These are phyloP conservation scores for Gossypium rotundifolium DNA, from an alignment of 345 rosid genomes.

Conservation along the genomic window DNA sequence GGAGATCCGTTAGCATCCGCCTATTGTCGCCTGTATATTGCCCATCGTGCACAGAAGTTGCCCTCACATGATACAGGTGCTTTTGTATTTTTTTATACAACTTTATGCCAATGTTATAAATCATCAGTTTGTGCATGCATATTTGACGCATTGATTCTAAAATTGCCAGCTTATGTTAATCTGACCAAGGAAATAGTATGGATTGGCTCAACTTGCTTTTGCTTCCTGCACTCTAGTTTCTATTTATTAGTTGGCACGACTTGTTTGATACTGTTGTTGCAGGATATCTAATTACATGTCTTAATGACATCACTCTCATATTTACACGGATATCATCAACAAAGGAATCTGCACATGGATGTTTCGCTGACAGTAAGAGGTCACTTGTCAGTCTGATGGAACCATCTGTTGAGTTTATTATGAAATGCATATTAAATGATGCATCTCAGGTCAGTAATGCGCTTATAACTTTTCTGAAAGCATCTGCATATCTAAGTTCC, in stretches of 20 bases:
- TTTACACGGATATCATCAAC: conserved; percentile 40
- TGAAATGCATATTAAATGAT: conserved; percentile 59
- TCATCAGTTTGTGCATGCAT: background rate
- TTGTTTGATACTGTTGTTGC: conserved; percentile 20
- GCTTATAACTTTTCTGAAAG: background rate
- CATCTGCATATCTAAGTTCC: background rate
- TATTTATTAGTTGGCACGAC: background rate
- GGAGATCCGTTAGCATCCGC: conserved; percentile 82
- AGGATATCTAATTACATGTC: conserved; percentile 58
- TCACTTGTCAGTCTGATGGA: conserved; percentile 65
- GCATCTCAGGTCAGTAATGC: conserved; percentile 57
- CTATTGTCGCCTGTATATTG: conserved; percentile 75
- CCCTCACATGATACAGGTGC: conserved; percentile 51
- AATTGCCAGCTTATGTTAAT: background rate
- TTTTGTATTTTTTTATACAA: background rate
- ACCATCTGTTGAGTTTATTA: conserved; percentile 65
- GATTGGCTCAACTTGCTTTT: background rate
- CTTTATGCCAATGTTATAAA: background rate
- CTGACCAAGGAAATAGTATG: background rate
- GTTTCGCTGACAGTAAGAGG: conserved; percentile 37
- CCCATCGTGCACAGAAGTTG: conserved; percentile 58
- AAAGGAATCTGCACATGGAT: conserved; percentile 32
- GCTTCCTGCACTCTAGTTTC: background rate
- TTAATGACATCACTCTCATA: conserved; percentile 51
- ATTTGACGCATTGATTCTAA: background rate